phyloP scores from a whole-genome alignment of 1,284 basidiomycete species.

The Fomitopsis pinicola region DNA sequence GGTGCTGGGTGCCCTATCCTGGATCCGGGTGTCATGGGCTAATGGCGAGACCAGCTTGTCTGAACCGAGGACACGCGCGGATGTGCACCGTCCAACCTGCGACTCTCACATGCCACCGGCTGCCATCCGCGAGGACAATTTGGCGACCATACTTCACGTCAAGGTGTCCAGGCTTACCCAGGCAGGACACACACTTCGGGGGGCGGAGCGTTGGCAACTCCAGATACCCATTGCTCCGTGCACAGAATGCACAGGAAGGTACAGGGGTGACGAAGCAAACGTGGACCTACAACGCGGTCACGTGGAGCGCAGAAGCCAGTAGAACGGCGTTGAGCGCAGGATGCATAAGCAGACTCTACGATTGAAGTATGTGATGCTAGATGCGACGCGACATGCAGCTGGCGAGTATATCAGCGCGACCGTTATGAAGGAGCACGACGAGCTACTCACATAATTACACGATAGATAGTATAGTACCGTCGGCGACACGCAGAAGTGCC shows the following conservation, averaged over 20 bases:
- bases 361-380: neutral
- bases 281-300: neutral
- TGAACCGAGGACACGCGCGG: too few species aligned
- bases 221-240: neutral
- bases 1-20: too few species aligned
- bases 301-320: neutral
- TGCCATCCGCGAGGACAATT: too few species aligned
- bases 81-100: too few species aligned
- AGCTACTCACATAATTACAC: neutral
- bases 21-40: too few species aligned
- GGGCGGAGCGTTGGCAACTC: neutral
- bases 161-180: neutral
- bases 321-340: neutral
- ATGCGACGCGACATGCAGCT: neutral
- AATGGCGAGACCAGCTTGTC: too few species aligned
- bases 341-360: neutral
- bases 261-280: neutral
- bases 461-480: neutral
- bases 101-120: too few species aligned
- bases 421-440: neutral
- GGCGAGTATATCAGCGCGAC: neutral
- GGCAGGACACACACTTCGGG: neutral
- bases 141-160: too few species aligned
- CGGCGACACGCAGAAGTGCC: neutral
- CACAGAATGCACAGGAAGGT: neutral